Evolutionary conservation across 768 basidiomycete genomes (phyloP).

Genomic region (Gloeophyllum trabeum): DNA sequence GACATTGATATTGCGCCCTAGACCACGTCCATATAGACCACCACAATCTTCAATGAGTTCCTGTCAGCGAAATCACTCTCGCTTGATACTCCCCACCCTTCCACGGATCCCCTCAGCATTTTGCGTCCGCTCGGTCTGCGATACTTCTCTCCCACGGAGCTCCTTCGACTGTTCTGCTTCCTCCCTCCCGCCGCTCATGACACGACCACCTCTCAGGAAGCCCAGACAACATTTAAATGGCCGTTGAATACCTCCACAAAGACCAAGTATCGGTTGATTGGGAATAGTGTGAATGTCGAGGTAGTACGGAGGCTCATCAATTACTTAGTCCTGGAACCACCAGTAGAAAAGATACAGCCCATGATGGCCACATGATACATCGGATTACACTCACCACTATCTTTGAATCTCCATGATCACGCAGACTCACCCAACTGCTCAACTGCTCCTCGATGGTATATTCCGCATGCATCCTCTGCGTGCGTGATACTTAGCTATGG

Average conservation of each 20-base stretch:
- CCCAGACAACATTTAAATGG: constrained; percentile 48
- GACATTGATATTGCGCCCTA: not conserved
- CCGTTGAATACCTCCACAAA: constrained; percentile 48
- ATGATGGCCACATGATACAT: no score
- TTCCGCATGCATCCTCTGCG: no score
- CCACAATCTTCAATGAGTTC: constrained; percentile 44
- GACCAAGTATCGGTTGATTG: constrained; percentile 66
- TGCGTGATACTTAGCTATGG: no score
- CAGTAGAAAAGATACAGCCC: not conserved
- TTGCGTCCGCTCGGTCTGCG: constrained; percentile 52
- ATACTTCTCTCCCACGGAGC: constrained; percentile 67
- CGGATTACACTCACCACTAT: no score
- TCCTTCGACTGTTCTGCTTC: constrained; percentile 60
- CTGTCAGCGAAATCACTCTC: constrained; percentile 33
- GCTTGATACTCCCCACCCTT: constrained; percentile 20
- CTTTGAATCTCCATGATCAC: no score
- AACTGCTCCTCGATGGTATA: no score
- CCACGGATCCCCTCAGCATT: constrained; percentile 35
- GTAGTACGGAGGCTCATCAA: constrained; percentile 54
- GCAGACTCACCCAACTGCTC: not conserved
- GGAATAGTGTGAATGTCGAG: constrained; percentile 74
- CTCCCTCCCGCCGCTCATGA: constrained; percentile 14
- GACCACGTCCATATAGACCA: constrained; percentile 34
- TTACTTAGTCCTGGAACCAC: constrained; percentile 33
- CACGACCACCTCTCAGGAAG: not conserved